phyloP scores from a whole-genome alignment of 2,329 filamentous ascomycete species.

The Pezicula carpinea region DNA sequence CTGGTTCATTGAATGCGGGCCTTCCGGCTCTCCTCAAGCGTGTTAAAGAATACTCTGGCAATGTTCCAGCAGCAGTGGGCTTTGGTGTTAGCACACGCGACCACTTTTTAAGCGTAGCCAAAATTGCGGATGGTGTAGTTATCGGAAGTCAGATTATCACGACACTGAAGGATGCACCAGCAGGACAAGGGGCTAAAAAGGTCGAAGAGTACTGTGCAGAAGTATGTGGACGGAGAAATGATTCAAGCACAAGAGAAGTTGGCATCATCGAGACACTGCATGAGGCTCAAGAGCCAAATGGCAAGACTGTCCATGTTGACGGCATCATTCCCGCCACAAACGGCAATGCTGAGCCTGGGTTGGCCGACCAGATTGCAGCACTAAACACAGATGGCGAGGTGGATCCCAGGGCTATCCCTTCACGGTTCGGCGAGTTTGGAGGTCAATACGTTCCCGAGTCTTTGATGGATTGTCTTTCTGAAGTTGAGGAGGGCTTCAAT shows the following conservation, averaged over 20 bases:
- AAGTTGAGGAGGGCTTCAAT: conserved; percentile 90
- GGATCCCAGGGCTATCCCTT: conserved; percentile 58
- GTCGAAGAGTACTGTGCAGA: conserved; percentile 85
- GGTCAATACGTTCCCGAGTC: conserved; percentile 97
- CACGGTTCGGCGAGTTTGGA: conserved; percentile 91
- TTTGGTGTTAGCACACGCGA: conserved; percentile 96
- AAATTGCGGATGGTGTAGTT: conserved; percentile 87
- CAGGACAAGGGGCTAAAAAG: conserved; percentile 62
- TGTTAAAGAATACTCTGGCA: conserved; percentile 88
- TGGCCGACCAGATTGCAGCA: conserved; percentile 60
- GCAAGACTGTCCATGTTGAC: conserved; percentile 59
- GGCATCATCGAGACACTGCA: conserved; percentile 65
- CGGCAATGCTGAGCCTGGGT: conserved; percentile 17
- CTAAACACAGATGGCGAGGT: conserved; percentile 50
- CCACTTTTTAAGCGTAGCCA: conserved; percentile 81
- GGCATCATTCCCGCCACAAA: conserved; percentile 49
- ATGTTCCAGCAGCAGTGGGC: conserved; percentile 85
- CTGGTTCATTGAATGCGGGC: conserved; percentile 73
- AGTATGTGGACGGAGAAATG: conserved; percentile 53
- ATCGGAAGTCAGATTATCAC: conserved; percentile 95
- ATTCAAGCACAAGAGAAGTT: conserved; percentile 55
- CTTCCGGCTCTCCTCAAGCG: conserved; percentile 77
- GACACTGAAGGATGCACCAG: conserved; percentile 64
- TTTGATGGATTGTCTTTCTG: conserved; percentile 90
- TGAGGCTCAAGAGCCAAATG: conserved; percentile 54